Evolutionary conservation across 1,284 basidiomycete species (phyloP).

Genomic region (Amylostereum chailletii): DNA sequence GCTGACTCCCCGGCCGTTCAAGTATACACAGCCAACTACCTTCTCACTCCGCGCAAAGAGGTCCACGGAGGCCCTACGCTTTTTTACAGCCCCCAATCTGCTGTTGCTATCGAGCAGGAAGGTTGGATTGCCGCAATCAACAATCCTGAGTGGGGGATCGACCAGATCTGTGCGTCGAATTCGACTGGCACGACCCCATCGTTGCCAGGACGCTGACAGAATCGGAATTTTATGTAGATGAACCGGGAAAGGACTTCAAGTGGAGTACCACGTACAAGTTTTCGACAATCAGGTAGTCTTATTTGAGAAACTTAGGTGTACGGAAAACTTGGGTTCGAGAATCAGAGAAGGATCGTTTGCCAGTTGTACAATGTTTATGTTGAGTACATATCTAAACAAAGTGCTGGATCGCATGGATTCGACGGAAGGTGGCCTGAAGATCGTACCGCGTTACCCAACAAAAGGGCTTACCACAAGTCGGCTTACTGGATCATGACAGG

Average conservation of each 20-base stretch:
- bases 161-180: constrained; percentile 42
- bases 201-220: not conserved
- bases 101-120: constrained; percentile 49
- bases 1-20: constrained; percentile 43
- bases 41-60: constrained; percentile 37
- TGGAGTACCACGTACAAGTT: constrained; percentile 39
- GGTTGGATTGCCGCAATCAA: constrained; percentile 49
- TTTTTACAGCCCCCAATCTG: constrained; percentile 35
- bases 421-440: too few species aligned
- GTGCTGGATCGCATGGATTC: too few species aligned
- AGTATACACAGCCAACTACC: constrained; percentile 37
- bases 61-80: constrained; percentile 39
- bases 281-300: constrained; percentile 17
- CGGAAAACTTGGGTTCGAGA: too few species aligned
- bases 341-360: too few species aligned
- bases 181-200: constrained; percentile 1
- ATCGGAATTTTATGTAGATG: constrained; percentile 19
- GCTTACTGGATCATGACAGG: too few species aligned
- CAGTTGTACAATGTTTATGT: too few species aligned
- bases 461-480: too few species aligned
- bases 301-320: not conserved
- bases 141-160: constrained; percentile 41
- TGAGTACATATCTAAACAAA: too few species aligned
- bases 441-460: too few species aligned
- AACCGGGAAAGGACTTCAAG: constrained; percentile 29